Conservation (phyloP, 192 early-diverging fungal species). For the Oehlia diaphana region DNA sequence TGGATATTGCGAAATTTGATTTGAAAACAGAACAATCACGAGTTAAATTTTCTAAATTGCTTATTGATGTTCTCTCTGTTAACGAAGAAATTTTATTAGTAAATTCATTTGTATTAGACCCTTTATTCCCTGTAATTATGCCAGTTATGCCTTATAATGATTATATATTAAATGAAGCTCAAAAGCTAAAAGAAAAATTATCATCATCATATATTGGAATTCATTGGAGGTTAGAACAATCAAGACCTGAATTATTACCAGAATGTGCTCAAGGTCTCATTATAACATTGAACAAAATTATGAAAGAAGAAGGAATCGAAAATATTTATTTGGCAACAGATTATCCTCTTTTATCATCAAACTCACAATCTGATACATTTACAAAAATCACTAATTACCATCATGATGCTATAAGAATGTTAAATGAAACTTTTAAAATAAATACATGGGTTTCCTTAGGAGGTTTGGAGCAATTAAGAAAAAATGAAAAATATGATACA, state of each 20-base stretch:
- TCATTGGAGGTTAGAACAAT: conserved; percentile 16
- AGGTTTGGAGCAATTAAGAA: neutral
- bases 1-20: no score
- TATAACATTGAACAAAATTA: neutral
- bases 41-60: no score
- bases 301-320: neutral
- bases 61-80: no score
- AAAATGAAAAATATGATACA: neutral
- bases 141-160: neutral
- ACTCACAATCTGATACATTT: no score
- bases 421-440: neutral
- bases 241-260: neutral
- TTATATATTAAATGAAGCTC: neutral
- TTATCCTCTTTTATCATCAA: neutral
- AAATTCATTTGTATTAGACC: no score
- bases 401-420: neutral
- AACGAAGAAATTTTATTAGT: no score
- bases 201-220: neutral
- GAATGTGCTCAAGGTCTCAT: neutral
- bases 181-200: neutral
- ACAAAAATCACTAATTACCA: neutral
- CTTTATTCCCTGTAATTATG: neutral
- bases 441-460: neutral
- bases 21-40: no score
- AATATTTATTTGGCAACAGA: conserved; percentile 15